Evolutionary conservation across 2,329 filamentous ascomycete species (phyloP), one percentile per base, ranked within the genome.

Genomic region (Scedosporium boydii): DNA sequence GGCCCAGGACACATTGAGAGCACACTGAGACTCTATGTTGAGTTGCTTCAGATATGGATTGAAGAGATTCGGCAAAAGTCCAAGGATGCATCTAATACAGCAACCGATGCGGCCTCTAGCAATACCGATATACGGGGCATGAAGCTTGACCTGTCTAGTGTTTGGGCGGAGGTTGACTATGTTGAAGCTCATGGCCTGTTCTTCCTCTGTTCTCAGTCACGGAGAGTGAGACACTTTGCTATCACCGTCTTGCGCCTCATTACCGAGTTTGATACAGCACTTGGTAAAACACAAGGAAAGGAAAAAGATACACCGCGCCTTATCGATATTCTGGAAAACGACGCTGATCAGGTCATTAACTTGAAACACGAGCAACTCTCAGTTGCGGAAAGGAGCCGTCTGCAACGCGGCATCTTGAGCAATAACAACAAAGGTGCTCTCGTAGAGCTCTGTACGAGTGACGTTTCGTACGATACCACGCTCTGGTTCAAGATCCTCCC

Each of bases 401-500:
- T 99, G 46, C 93, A 98, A 70, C 87, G 95, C 65, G 93, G 93
- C 7, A 88, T 96, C 73, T 87, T 92, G 67, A 91, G 89, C 71
- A 90, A 87, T 70, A 91, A 91, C 68, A 87, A 87, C 56, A 88
- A 93, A 68, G 93, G 91, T 65, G 93, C 91, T 2, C 78, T 99
- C 18, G 89, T 98, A 41, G 93, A 98, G 71, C 83, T 99, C 26
- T 98, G 95, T 75, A 93, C 91, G 68, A 98, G 95, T 75, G 95
- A 98, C 68, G 87, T 95, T 27, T 91, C 92, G 0, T 97, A 98
- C 69, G 95, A 99, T 71, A 88, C 91, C 2, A 96, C 93, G 0
- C 77, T 99, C 12, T 99, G 95, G 95, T 96, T 95, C 76, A 99
- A 98, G 71, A 88, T 98, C 18, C 99, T 99, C 69, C 96, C 95